These are phyloP conservation scores for Gaultheria prostrata DNA, from an alignment of 148 eudicot species.

Conservation along the genomic window DNA sequence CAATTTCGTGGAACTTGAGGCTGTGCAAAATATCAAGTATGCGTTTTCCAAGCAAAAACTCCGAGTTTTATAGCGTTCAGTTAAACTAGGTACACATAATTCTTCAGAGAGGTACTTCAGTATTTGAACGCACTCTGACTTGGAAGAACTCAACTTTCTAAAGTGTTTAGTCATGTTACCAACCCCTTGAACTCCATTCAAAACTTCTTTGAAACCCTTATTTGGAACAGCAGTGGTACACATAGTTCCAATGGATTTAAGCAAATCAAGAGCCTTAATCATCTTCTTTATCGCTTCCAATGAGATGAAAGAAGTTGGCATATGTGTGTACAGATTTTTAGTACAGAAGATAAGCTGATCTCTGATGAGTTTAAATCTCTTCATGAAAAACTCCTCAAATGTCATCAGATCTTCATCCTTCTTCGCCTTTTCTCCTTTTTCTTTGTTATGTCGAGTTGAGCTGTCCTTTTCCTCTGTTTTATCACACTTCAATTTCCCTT, in stretches of 20 bases:
- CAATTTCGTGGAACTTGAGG: slow-evolving; percentile 41
- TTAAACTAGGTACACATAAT: slow-evolving; percentile 1
- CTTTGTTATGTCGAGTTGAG: neutral
- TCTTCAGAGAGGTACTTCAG: slow-evolving; percentile 27
- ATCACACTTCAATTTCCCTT: neutral
- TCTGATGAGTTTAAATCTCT: slow-evolving; percentile 21
- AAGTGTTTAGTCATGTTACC: neutral
- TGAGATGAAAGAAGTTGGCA: slow-evolving; percentile 42
- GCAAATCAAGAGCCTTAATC: slow-evolving; percentile 28
- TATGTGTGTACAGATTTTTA: slow-evolving; percentile 45
- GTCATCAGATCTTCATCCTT: slow-evolving; percentile 8
- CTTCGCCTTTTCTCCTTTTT: neutral
- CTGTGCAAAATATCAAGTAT: slow-evolving; percentile 51
- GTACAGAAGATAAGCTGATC: slow-evolving; percentile 21
- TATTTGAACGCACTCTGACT: slow-evolving; percentile 15
- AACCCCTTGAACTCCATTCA: slow-evolving; percentile 1
- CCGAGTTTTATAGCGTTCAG: neutral
- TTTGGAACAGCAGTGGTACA: neutral
- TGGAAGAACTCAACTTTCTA: neutral
- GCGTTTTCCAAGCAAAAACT: slow-evolving; percentile 41
- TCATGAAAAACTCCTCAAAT: slow-evolving; percentile 41
- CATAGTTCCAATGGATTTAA: slow-evolving; percentile 22
- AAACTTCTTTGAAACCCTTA: slow-evolving; percentile 13
- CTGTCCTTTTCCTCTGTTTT: neutral
- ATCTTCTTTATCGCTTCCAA: slow-evolving; percentile 26